These are phyloP conservation scores for Pseudogymnoascus sp. DNA, from an alignment of 2,329 filamentous ascomycete species.

Conservation along the genomic window DNA sequence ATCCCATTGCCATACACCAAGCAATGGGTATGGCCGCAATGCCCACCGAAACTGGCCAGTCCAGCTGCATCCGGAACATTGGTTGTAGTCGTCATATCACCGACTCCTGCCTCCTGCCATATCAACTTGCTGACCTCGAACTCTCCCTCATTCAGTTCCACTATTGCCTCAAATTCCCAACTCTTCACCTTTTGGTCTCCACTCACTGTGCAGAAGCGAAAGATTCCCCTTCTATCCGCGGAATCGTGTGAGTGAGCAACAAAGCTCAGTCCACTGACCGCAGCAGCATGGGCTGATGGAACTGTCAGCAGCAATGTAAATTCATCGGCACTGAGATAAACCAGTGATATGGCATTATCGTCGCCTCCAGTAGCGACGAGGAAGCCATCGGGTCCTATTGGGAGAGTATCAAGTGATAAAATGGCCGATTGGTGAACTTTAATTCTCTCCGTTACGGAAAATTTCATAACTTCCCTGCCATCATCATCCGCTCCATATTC, in stretches of 20 bases:
- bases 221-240: slow-evolving; percentile 4
- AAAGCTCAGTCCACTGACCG: slow-evolving; percentile 49
- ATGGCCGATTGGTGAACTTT: slow-evolving; percentile 74
- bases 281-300: slow-evolving; percentile 60
- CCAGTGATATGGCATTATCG: slow-evolving; percentile 70
- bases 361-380: slow-evolving; percentile 69
- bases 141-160: background rate
- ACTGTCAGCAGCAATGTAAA: slow-evolving; percentile 32
- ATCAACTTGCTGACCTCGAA: background rate
- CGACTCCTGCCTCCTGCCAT: background rate
- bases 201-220: slow-evolving; percentile 31
- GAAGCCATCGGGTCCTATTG: slow-evolving; percentile 28
- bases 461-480: background rate
- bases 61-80: slow-evolving; percentile 2
- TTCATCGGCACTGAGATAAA: slow-evolving; percentile 30
- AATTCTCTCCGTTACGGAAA: slow-evolving; percentile 18
- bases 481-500: slow-evolving; percentile 12
- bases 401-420: slow-evolving; percentile 51
- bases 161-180: slow-evolving; percentile 32
- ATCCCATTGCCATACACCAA: slow-evolving; percentile 8
- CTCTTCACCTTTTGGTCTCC: slow-evolving; percentile 42
- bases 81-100: background rate
- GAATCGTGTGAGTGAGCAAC: background rate
- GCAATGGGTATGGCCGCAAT: background rate
- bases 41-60: background rate